These are phyloP conservation scores for Cladosporium velox DNA, from an alignment of 2,329 filamentous ascomycete species.

Conservation along the genomic window DNA sequence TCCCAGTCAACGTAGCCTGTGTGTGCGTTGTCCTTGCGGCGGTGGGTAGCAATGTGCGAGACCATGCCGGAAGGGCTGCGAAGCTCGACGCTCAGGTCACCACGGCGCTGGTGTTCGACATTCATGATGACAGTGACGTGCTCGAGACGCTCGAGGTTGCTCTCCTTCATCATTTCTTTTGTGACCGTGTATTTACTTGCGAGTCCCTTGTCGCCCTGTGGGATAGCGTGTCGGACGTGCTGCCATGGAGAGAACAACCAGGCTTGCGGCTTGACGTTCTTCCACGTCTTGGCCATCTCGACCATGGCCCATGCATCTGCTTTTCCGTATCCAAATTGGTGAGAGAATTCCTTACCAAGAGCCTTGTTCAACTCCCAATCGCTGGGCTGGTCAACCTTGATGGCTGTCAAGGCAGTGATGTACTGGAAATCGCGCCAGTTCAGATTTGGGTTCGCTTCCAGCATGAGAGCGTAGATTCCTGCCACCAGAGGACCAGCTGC, in stretches of 20 bases:
- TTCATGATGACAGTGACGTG: conserved; percentile 99
- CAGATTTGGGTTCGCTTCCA: conserved; percentile 81
- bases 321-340: conserved; percentile 95
- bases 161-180: conserved; percentile 72
- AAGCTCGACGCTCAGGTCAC: conserved; percentile 89
- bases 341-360: conserved; percentile 84
- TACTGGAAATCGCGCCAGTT: conserved; percentile 96
- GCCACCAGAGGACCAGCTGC: conserved; percentile 91
- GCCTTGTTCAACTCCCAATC: conserved; percentile 77
- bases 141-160: conserved; percentile 84
- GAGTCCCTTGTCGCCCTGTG: conserved; percentile 79
- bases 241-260: conserved; percentile 96
- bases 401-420: conserved; percentile 79
- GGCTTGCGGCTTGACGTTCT: conserved; percentile 88
- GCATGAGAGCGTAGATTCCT: conserved; percentile 84
- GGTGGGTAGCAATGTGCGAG: conserved; percentile 78
- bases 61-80: conserved; percentile 79
- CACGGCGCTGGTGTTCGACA: conserved; percentile 79
- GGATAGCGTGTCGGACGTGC: conserved; percentile 81
- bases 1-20: conserved; percentile 92
- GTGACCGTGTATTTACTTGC: conserved; percentile 82
- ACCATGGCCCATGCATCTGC: conserved; percentile 85
- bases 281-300: conserved; percentile 80
- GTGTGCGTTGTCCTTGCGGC: conserved; percentile 65
- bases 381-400: conserved; percentile 73